Conservation (phyloP, 768 basidiomycete genomes). For the Clitopilus passeckerianus region DNA sequence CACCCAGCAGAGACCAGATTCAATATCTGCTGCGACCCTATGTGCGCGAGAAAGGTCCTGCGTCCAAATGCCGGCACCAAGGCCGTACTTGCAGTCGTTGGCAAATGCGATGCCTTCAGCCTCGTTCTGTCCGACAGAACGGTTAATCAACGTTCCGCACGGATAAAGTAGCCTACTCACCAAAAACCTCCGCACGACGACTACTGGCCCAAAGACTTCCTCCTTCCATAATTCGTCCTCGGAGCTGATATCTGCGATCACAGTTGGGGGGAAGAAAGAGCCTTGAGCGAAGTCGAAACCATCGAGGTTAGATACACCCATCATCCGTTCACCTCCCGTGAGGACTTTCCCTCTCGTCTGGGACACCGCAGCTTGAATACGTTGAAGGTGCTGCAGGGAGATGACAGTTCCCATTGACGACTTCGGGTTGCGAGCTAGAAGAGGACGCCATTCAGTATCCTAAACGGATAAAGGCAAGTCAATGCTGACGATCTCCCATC, state of each 20-base stretch:
- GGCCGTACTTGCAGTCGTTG: constrained; percentile 74
- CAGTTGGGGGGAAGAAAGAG: constrained; percentile 77
- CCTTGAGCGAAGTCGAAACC: constrained; percentile 67
- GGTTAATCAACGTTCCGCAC: not conserved
- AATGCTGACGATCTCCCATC: constrained; percentile 70
- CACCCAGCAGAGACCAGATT: constrained; percentile 81
- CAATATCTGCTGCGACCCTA: constrained; percentile 61
- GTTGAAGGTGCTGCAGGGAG: constrained; percentile 54
- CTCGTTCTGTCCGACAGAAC: constrained; percentile 39
- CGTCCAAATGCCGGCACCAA: constrained; percentile 83
- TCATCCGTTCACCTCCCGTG: constrained; percentile 64
- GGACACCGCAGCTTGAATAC: constrained; percentile 55
- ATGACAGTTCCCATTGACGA: constrained; percentile 83
- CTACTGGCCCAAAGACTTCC: constrained; percentile 86
- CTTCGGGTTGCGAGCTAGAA: constrained; percentile 58
- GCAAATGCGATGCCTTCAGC: constrained; percentile 63
- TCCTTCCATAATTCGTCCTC: constrained; percentile 73
- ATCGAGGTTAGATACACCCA: constrained; percentile 59
- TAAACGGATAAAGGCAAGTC: constrained; percentile 8
- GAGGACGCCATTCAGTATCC: not conserved
- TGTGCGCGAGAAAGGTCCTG: constrained; percentile 70
- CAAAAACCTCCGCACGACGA: constrained; percentile 48
- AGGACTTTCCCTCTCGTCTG: constrained; percentile 45
- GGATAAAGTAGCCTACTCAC: constrained; percentile 15
- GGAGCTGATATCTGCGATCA: constrained; percentile 53